Base-by-base conservation (phyloP, 768 basidiomycete genomes). In the Rhodotorula kratochvilovae region DNA sequence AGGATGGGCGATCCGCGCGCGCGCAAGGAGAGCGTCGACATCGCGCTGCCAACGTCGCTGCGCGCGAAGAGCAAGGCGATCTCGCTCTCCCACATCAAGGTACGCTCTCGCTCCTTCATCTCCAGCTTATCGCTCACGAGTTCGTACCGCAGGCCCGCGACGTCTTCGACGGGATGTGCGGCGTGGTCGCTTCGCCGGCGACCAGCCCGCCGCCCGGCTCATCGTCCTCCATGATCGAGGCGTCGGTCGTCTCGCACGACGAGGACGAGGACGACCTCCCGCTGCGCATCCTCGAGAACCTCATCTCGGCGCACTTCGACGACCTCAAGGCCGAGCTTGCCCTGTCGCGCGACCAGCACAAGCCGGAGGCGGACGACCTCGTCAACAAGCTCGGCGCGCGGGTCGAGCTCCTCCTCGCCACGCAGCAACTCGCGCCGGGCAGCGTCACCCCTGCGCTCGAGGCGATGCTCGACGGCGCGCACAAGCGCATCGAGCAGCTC, bases 231-330 rank as follows among this genome's bases (percentile, higher is more conserved):
- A 33, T 16, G 33, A 35, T 13, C 23, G 55, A 39, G 39, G 39
- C 39, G 13, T 39, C 39, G 39, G 39, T 39, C 39, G 39, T 39
- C 8, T 39, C 1, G 43, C 33, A 4, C 19, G 35, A 21, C 11
- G 36, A 48, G 8, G 66, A 66, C 5, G 66, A 70, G 11, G 72
- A 70, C 57, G 68, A 74, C 48, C 50, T 58, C 0, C 68, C 72
- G 7, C 53, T 74, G 0, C 61, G 58, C 31, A 67, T 70, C 39
- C 66, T 74, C 56, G 68, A 74, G 36, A 13, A 36, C 15, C 64
- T 70, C 68, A 70, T 74, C 54, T 27, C 59, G 13, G 2, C 10
- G 0, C 72, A 70, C 29, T 74, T 74, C 62, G 58, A 67, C 19
- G 3, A 51, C 1, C 68, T 74, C 15, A 48, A 62, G 1, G 4